A percentile compares a stretch with the other conserved stretches of the same genome.
Conservation (phyloP, 2,329 filamentous ascomycete genomes). For the Arthrinium phaeospermum region DNA sequence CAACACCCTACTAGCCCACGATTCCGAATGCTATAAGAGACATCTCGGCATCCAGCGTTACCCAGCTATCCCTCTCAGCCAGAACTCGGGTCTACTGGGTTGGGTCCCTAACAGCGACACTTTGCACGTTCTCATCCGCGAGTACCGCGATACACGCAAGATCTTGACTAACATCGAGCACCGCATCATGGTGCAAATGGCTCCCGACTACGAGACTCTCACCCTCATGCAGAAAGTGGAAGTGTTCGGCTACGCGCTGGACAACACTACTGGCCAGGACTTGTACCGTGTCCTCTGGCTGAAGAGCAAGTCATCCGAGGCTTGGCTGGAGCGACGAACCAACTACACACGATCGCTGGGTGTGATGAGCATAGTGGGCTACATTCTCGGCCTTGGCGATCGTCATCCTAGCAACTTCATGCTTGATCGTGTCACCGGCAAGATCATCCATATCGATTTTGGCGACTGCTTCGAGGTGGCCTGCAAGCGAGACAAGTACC, state of each 20-base stretch:
- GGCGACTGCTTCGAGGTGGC: constrained; percentile 99
- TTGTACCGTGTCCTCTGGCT: constrained; percentile 97
- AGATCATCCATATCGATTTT: constrained; percentile 98
- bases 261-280: constrained; percentile 99
- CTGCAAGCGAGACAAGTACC: constrained; percentile 99
- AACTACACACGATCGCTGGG: constrained; percentile 97
- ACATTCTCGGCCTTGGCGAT: constrained; percentile 95
- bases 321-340: constrained; percentile 96
- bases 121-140: constrained; percentile 92
- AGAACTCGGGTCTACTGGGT: constrained; percentile 91
- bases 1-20: constrained; percentile 92
- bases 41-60: constrained; percentile 97
- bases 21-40: constrained; percentile 95
- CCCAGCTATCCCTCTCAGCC: constrained; percentile 94
- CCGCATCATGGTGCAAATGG: constrained; percentile 99
- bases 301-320: constrained; percentile 97
- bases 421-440: constrained; percentile 93
- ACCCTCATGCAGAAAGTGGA: constrained; percentile 99
- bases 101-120: constrained; percentile 99
- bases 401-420: constrained; percentile 97
- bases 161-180: constrained; percentile 99
- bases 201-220: constrained; percentile 96
- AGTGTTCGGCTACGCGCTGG: constrained; percentile 97
- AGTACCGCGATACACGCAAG: constrained; percentile 96
- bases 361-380: constrained; percentile 99